Base-by-base conservation (phyloP, 2,329 filamentous ascomycete species). In the Cladosporium halotolerans region DNA sequence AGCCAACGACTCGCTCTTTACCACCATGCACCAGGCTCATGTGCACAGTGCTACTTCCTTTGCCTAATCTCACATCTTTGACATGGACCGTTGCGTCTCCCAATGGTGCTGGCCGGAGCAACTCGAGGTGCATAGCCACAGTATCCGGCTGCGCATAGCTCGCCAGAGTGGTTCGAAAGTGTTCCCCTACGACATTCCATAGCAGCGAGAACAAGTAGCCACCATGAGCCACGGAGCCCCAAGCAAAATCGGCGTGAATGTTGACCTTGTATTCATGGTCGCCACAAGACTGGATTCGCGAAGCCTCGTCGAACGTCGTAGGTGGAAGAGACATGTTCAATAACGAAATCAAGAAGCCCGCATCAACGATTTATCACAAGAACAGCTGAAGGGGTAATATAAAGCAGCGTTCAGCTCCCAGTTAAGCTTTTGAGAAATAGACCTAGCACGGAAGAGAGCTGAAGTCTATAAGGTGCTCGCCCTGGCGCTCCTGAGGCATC, bases 161-260 rank as follows among this genome's bases (percentile, higher is more conserved):
- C 2, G 50, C 36, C 7, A 57, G 49, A 11, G 59, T 56, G 1
- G 54, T 58, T 5, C 36, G 36, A 45, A 56, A 58, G 28, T 60
- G 59, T 3, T 48, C 14, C 4, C 36, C 43, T 9, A 60, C 50
- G 38, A 48, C 51, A 38, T 55, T 52, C 49, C 45, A 57, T 40
- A 38, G 56, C 19, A 50, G 45, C 36, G 46, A 59, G 38, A 53
- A 45, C 33, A 53, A 23, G 10, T 54, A 56, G 13, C 59, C 59
- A 11, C 59, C 59, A 42, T 61, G 59, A 13, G 57, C 57, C 14
- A 55, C 59, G 44, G 55, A 19, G 4, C 53, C 58, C 41, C 54
- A 56, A 16, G 53, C 52, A 41, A 45, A 60, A 16, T 59, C 55
- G 2, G 46, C 39, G 34, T 59, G 55, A 6, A 60, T 41, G 19